Conservation (phyloP, 192 early-diverging fungal genomes). For the Coemansia sp. region DNA sequence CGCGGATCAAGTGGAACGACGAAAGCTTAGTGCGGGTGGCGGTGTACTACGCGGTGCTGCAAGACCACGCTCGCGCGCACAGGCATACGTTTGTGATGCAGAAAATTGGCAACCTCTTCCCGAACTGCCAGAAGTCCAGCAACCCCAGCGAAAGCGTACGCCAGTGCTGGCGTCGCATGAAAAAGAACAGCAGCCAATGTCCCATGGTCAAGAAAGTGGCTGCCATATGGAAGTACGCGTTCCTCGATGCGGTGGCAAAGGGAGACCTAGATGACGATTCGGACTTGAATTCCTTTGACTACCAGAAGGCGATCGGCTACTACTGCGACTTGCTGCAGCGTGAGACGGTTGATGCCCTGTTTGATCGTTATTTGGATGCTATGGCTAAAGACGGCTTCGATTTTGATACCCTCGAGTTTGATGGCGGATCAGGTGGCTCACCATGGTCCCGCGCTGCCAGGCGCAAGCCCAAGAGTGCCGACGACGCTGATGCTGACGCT, state of each 20-base stretch:
- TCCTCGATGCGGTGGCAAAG: conserved; percentile 27
- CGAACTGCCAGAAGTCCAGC: background rate
- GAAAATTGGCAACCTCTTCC: conserved; percentile 14
- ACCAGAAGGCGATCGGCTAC: conserved; percentile 11
- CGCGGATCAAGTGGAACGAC: conserved; percentile 18
- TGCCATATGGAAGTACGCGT: conserved; percentile 26
- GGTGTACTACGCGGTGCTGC: conserved; percentile 19
- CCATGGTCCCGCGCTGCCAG: background rate
- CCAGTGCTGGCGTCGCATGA: conserved; percentile 13
- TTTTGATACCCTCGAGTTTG: background rate
- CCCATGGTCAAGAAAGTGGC: background rate
- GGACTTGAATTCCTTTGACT: conserved; percentile 20
- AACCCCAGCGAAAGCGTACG: conserved; percentile 20
- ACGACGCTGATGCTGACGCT: background rate
- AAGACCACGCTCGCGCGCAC: conserved; percentile 26
- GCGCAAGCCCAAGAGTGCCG: background rate
- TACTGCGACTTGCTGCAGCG: conserved; percentile 13
- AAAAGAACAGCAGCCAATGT: background rate
- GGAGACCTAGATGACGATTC: conserved; percentile 20
- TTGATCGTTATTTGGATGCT: conserved; percentile 17
- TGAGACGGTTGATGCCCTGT: conserved; percentile 10
- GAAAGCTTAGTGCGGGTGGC: conserved; percentile 10
- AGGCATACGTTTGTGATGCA: conserved; percentile 15
- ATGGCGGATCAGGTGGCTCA: background rate
- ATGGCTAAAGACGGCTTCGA: conserved; percentile 4